Base-by-base conservation (phyloP, 495 filamentous ascomycete species). In the Apiosordaria backusii region DNA sequence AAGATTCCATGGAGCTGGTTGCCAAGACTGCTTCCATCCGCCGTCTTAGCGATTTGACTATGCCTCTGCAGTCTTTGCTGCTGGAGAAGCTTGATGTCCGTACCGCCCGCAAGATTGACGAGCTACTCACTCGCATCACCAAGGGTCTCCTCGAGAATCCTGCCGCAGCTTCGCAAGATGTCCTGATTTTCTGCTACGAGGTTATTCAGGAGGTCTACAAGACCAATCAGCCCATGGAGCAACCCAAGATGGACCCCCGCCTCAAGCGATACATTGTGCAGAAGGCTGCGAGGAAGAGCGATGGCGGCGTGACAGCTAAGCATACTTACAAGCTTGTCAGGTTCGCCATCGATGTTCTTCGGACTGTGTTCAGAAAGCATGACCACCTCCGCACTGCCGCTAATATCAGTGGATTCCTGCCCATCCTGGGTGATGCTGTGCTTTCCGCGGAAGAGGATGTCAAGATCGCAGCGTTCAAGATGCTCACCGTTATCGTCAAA, bases 1-100 rank as follows among this genome's bases (percentile, higher is more conserved):
- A 90, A 69, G 95, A 98, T 70, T 96, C 96, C 4, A 97, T 98
- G 91, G 95, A 98, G 71, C 81, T 98, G 62, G 82, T 98, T 62
- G 89, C 95, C 23, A 89, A 87, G 74, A 90, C 86, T 57, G 86
- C 92, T 7, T 92, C 92, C 13, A 80, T 97, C 40, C 80, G 76
- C 40, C 85, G 87, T 61, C 84, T 99, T n/a, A 85, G 86, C 4
- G 84, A 88, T 26, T 84, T 99, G 22, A 81, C 96, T 64, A 80
- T 80, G 57, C 95, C 95, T 5, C 78, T 97, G 55, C 90, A 91
- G 69, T 75, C 85, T 6, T 80, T 98, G 4, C 79, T 99, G 22
- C 81, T 86, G 50, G 91, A 97, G 79, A 96, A 90, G 74, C 83
- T 97, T 67, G 89, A 90, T 69, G 75, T 90, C 1, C 88, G 85